These are phyloP conservation scores for Aspergillus luchuensis DNA, from an alignment of 2,329 filamentous ascomycete species.

Conservation along the genomic window DNA sequence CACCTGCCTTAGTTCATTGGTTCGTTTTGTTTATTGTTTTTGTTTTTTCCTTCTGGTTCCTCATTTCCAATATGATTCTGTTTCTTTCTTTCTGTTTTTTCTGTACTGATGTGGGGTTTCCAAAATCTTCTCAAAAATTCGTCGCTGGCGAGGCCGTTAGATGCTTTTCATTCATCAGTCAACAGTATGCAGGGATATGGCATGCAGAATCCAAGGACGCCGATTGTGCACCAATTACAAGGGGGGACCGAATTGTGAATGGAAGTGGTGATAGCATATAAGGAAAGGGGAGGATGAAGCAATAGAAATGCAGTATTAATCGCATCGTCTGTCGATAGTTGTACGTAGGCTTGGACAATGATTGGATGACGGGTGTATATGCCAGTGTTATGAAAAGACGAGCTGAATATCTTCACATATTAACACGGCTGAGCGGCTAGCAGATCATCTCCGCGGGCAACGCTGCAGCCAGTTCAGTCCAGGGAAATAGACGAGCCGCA, in stretches of 20 bases:
- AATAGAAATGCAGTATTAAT: slow-evolving; percentile 14
- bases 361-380: slow-evolving; percentile 14
- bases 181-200: slow-evolving; percentile 11
- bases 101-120: neutral
- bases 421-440: slow-evolving; percentile 10
- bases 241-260: slow-evolving; percentile 15
- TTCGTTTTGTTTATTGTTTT: too few relatives aligned
- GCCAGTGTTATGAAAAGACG: neutral
- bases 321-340: slow-evolving; percentile 18
- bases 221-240: slow-evolving; percentile 23
- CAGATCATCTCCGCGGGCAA: neutral
- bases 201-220: slow-evolving; percentile 23
- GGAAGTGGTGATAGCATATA: slow-evolving; percentile 20
- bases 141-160: slow-evolving; percentile 13
- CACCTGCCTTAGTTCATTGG: slow-evolving; percentile 3
- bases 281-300: slow-evolving; percentile 13
- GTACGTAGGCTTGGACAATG: slow-evolving; percentile 9
- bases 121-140: slow-evolving; percentile 8
- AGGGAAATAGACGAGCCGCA: slow-evolving; percentile 4
- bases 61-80: neutral
- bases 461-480: neutral
- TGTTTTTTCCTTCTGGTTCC: neutral
- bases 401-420: slow-evolving; percentile 1
- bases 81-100: neutral
- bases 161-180: slow-evolving; percentile 15